These are phyloP conservation scores for Auxenochlorella pyrenoidosa DNA, from an alignment of 139 green algal species.

Conservation along the genomic window DNA sequence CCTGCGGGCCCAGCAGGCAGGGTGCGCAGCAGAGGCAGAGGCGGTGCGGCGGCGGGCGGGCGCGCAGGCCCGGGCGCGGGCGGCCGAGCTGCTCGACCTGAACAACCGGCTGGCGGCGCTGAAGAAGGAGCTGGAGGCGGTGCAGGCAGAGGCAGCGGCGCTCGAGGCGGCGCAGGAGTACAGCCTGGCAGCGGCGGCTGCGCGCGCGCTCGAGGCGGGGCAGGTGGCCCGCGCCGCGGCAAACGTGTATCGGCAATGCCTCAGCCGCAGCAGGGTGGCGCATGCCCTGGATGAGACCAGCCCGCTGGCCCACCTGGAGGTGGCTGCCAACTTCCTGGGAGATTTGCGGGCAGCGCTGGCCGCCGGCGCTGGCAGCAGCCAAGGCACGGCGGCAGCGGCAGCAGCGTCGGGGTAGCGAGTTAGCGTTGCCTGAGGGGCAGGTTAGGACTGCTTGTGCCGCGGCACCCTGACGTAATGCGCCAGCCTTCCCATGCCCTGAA, in stretches of 20 bases:
- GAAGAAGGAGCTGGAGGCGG: slow-evolving; percentile 86
- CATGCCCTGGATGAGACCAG: slow-evolving; percentile 69
- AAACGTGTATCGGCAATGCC: slow-evolving; percentile 84
- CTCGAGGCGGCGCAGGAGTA: slow-evolving; percentile 80
- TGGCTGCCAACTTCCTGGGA: slow-evolving; percentile 86
- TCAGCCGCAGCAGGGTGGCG: slow-evolving; percentile 62
- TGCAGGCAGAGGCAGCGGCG: slow-evolving; percentile 65
- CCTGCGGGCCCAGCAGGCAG: slow-evolving; percentile 73
- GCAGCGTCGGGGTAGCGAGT: neutral
- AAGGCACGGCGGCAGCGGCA: neutral
- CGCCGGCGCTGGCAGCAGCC: neutral
- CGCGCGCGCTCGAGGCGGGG: slow-evolving; percentile 86
- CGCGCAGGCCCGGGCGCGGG: slow-evolving; percentile 72
- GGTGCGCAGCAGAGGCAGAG: slow-evolving; percentile 57
- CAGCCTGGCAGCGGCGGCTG: slow-evolving; percentile 66
- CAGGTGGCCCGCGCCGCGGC: slow-evolving; percentile 76
- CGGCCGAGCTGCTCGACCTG: slow-evolving; percentile 83
- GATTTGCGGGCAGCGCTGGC: slow-evolving; percentile 62
- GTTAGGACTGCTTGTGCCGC: too few species aligned
- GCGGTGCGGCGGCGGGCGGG: slow-evolving; percentile 37
- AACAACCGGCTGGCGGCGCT: slow-evolving; percentile 84
- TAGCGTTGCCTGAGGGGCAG: too few species aligned
- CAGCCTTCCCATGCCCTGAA: too few species aligned
- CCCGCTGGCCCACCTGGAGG: slow-evolving; percentile 84
- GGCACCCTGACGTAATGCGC: too few species aligned